phyloP scores from a whole-genome alignment of 345 rosid species.

The Eucalyptus melliodora region DNA sequence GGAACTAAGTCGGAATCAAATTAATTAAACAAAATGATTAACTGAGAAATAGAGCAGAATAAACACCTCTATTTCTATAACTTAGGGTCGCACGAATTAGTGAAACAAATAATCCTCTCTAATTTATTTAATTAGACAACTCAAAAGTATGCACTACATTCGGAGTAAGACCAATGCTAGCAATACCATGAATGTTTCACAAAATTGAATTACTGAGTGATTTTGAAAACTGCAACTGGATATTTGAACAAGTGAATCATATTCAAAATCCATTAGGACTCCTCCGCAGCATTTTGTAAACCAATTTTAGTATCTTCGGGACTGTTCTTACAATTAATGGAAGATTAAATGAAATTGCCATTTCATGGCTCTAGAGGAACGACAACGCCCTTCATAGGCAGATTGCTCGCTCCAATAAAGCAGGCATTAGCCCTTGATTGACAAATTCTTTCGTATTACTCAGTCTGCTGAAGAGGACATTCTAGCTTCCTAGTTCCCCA shows the following conservation, averaged over 20 bases:
- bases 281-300: background rate
- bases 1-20: background rate
- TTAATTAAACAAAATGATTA: background rate
- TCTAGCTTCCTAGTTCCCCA: background rate
- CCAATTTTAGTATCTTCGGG: background rate
- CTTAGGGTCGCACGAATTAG: background rate
- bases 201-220: background rate
- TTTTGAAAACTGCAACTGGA: background rate
- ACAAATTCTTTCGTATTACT: background rate
- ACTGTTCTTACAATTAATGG: background rate
- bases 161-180: background rate
- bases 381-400: background rate
- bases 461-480: background rate
- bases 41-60: background rate
- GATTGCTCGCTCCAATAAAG: background rate
- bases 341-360: background rate
- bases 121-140: background rate
- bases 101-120: background rate
- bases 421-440: background rate
- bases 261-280: background rate
- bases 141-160: background rate
- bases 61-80: background rate
- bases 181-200: background rate
- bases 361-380: background rate
- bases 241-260: background rate